Percentiles rank a stretch among this genome's conserved stretches.
phyloP scores from a whole-genome alignment of 2,329 filamentous ascomycete genomes.

The Karstenula rhodostoma region DNA sequence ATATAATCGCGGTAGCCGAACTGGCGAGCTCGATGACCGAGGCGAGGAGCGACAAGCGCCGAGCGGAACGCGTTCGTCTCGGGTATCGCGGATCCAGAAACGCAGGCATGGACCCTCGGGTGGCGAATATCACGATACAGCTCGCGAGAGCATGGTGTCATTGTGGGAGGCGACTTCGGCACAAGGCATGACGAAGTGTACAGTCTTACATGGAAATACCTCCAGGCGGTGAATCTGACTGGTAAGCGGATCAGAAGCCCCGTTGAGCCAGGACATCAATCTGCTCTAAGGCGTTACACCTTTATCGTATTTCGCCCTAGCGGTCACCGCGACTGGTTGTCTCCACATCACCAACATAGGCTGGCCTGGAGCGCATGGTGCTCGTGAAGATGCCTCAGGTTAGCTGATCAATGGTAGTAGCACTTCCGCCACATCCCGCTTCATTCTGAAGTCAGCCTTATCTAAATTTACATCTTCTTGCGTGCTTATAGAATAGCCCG shows the following conservation, averaged over 20 bases:
- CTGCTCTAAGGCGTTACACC: too few relatives aligned
- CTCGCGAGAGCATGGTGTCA: background rate
- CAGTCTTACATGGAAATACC: background rate
- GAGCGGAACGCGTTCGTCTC: background rate
- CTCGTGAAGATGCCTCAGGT: background rate
- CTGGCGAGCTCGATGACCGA: constrained; percentile 2
- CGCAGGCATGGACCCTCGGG: background rate
- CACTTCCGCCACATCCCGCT: background rate
- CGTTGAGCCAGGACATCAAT: background rate
- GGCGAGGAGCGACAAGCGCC: background rate
- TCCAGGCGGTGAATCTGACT: background rate
- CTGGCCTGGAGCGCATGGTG: background rate
- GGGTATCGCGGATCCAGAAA: background rate
- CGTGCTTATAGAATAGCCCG: too few relatives aligned
- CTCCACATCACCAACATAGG: background rate
- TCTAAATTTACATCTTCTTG: background rate
- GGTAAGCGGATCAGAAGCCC: background rate
- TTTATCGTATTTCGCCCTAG: background rate
- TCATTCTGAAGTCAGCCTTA: background rate
- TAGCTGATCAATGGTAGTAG: background rate
- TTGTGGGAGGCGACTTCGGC: background rate
- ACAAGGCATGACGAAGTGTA: background rate
- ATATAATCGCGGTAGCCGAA: background rate
- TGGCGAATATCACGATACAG: background rate
- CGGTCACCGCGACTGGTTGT: background rate